Percentiles rank a stretch among this genome's conserved stretches.
These are phyloP conservation scores for Clarireedia sp. DNA, from an alignment of 2,329 filamentous ascomycete species.

Conservation along the genomic window DNA sequence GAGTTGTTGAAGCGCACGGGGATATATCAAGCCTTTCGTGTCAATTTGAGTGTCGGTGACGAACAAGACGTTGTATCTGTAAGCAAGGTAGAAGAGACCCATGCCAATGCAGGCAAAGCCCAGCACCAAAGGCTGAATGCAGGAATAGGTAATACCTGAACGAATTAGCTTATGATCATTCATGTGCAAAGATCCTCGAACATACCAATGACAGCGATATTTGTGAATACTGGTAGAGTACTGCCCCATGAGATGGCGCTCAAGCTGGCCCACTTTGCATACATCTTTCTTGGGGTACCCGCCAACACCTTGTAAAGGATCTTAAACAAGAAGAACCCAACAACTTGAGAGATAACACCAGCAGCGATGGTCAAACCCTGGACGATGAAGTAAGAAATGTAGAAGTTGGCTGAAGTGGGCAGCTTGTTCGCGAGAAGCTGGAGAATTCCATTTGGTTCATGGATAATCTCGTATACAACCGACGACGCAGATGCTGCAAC, in stretches of 20 bases:
- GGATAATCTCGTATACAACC: conserved; percentile 53
- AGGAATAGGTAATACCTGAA: conserved; percentile 70
- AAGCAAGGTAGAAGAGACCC: conserved; percentile 75
- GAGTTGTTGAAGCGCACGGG: conserved; percentile 79
- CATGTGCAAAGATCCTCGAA: conserved; percentile 11
- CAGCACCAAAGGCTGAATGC: conserved; percentile 78
- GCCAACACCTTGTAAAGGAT: conserved; percentile 68
- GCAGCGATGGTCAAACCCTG: conserved; percentile 79
- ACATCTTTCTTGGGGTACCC: conserved; percentile 72
- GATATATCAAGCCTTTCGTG: conserved; percentile 81
- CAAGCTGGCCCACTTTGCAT: conserved; percentile 66
- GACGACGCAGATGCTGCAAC: conserved; percentile 72
- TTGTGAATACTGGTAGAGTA: conserved; percentile 72
- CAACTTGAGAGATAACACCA: conserved; percentile 64
- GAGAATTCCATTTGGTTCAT: conserved; percentile 54
- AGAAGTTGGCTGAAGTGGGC: conserved; percentile 85
- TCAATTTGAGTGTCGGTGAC: conserved; percentile 77
- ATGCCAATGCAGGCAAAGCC: conserved; percentile 75
- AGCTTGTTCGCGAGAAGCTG: conserved; percentile 63
- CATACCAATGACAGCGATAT: conserved; percentile 70
- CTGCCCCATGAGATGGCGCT: conserved; percentile 76
- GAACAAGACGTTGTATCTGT: conserved; percentile 85
- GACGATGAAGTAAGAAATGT: conserved; percentile 89
- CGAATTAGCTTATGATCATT: conserved; percentile 1
- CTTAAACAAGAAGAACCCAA: conserved; percentile 65